Evolutionary conservation across 495 filamentous ascomycete species (phyloP).

Genomic region (Lasiosphaeria ovina): DNA sequence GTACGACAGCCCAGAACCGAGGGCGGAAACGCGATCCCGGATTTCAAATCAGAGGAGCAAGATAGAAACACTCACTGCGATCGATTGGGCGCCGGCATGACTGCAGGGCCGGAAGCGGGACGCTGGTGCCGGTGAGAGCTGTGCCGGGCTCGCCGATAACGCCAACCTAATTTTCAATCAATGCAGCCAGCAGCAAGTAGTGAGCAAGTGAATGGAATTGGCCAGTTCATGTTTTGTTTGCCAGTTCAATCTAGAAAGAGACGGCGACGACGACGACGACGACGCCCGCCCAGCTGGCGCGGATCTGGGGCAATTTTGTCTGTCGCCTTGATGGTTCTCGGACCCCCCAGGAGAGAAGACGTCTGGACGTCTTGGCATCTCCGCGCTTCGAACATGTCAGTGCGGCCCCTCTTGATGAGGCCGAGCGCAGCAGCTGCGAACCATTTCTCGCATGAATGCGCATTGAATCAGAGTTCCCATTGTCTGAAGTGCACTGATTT

Average conservation of each 20-base stretch:
- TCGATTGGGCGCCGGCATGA: slow-evolving; percentile 20
- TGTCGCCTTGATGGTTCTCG: background rate
- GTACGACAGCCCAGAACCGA: slow-evolving; percentile 18
- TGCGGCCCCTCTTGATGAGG: slow-evolving; percentile 11
- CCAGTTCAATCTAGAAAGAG: slow-evolving; percentile 1
- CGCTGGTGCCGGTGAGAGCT: slow-evolving; percentile 15
- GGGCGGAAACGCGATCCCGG: slow-evolving; percentile 5
- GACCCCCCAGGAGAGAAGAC: slow-evolving; percentile 2
- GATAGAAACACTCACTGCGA: slow-evolving; percentile 21
- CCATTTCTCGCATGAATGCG: slow-evolving; percentile 27
- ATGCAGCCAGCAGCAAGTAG: slow-evolving; percentile 15
- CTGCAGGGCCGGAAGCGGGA: slow-evolving; percentile 19
- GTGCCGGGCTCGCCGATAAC: slow-evolving; percentile 12
- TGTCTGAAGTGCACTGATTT: slow-evolving; percentile 32
- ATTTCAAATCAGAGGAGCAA: slow-evolving; percentile 25
- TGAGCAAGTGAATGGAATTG: slow-evolving; percentile 4
- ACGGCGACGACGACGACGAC: background rate
- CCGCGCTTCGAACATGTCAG: slow-evolving; percentile 13
- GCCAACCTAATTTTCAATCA: slow-evolving; percentile 11
- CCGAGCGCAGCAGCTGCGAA: slow-evolving; percentile 3
- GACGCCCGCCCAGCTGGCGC: slow-evolving; percentile 4
- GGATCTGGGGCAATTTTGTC: slow-evolving; percentile 5
- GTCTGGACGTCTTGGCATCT: background rate
- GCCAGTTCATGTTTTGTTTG: slow-evolving; percentile 11
- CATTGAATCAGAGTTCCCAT: slow-evolving; percentile 22